Conservation (phyloP, 2,329 filamentous ascomycete species). For the Trichoderma oligosporum region DNA sequence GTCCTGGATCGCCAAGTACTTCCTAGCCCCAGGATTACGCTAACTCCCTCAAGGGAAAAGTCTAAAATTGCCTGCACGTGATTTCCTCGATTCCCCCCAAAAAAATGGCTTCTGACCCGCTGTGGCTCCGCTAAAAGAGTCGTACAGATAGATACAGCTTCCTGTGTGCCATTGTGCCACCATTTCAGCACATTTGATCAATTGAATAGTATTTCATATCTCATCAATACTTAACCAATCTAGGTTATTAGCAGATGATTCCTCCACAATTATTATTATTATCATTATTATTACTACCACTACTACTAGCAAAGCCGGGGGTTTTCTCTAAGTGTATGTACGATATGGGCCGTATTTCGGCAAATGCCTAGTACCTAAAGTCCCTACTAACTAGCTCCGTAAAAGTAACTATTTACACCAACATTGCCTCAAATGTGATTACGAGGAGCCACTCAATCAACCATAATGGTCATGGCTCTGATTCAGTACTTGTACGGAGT, state of each 20-base stretch:
- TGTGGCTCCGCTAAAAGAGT: background rate
- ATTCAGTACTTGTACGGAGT: too few relatives aligned
- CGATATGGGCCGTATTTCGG: background rate
- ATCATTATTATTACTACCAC: too few relatives aligned
- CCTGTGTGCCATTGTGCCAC: background rate
- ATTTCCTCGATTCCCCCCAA: slow-evolving; percentile 20
- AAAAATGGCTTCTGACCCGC: background rate
- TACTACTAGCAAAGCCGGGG: too few relatives aligned
- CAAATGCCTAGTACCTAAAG: too few relatives aligned
- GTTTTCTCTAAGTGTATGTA: too few relatives aligned
- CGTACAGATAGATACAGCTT: background rate
- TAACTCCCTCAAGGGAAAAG: slow-evolving; percentile 31
- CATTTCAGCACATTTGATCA: too few relatives aligned
- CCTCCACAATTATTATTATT: too few relatives aligned
- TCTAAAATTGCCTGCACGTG: slow-evolving; percentile 34
- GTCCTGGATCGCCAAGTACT: slow-evolving; percentile 35
- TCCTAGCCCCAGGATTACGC: slow-evolving; percentile 26
- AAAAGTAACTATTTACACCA: background rate
- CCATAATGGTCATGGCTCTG: too few relatives aligned
- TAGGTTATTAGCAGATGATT: too few relatives aligned
- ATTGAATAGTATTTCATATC: too few relatives aligned
- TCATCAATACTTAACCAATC: too few relatives aligned
- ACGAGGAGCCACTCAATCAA: background rate
- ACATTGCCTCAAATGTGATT: too few relatives aligned
- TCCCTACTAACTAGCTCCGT: background rate